These are phyloP conservation scores for Trichosanthes cucumerina DNA, from an alignment of 306 rosid species.

Conservation along the genomic window DNA sequence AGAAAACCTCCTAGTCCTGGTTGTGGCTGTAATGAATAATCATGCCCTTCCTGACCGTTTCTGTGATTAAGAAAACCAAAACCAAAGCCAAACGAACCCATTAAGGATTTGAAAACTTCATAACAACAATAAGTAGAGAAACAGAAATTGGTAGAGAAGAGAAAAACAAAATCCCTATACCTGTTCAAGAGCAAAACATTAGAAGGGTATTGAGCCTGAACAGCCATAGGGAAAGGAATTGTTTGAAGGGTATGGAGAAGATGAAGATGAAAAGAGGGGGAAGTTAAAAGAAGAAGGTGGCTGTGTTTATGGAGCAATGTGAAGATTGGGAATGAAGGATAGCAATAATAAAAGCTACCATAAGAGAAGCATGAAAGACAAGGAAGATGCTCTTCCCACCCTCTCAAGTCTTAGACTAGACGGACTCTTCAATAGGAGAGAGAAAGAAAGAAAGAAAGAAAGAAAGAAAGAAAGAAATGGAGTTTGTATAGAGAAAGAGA, in stretches of 20 bases:
- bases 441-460: not conserved
- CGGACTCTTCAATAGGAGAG: slow-evolving; percentile 37
- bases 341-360: slow-evolving; percentile 28
- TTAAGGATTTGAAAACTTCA: not conserved
- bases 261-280: slow-evolving; percentile 7
- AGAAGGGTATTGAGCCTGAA: slow-evolving; percentile 99
- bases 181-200: slow-evolving; percentile 64
- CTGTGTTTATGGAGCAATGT: slow-evolving; percentile 21
- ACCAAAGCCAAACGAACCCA: not conserved
- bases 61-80: slow-evolving; percentile 20
- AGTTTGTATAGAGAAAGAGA: slow-evolving; percentile 11
- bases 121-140: not conserved
- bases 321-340: slow-evolving; percentile 11
- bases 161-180: slow-evolving; percentile 22
- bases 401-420: slow-evolving; percentile 14
- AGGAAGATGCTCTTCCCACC: slow-evolving; percentile 29
- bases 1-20: slow-evolving; percentile 47
- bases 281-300: slow-evolving; percentile 10
- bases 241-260: not conserved
- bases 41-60: slow-evolving; percentile 60
- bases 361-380: slow-evolving; percentile 42
- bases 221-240: slow-evolving; percentile 43
- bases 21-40: slow-evolving; percentile 52
- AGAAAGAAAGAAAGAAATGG: not conserved
- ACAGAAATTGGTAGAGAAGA: not conserved